Evolutionary conservation across 805 yeast genomes (phyloP).

Genomic region (Jamesozyma spencerorum): DNA sequence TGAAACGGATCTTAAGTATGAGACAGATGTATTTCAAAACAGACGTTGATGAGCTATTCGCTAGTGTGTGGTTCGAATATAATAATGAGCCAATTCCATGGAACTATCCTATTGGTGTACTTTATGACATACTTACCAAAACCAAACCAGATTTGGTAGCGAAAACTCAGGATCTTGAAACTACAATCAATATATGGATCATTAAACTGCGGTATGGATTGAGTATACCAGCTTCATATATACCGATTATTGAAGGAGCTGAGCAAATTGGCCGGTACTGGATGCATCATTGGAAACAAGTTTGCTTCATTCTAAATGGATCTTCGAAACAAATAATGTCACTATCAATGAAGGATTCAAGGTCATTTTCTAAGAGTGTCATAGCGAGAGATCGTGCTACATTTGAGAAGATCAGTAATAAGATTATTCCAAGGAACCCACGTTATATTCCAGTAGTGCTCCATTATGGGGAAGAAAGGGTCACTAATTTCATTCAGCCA

Average conservation of each 20-base stretch:
- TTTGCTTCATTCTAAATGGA: slow-evolving; percentile 66
- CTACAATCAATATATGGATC: slow-evolving; percentile 36
- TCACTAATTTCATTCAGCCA: slow-evolving; percentile 32
- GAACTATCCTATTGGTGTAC: slow-evolving; percentile 68
- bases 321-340: slow-evolving; percentile 75
- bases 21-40: slow-evolving; percentile 31
- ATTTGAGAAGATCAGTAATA: slow-evolving; percentile 19
- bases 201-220: slow-evolving; percentile 34
- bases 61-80: slow-evolving; percentile 57
- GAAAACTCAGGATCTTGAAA: slow-evolving; percentile 2
- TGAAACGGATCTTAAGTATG: slow-evolving; percentile 31
- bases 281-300: slow-evolving; percentile 76
- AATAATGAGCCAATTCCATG: slow-evolving; percentile 60
- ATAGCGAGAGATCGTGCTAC: slow-evolving; percentile 17
- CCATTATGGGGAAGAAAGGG: slow-evolving; percentile 31
- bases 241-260: slow-evolving; percentile 34
- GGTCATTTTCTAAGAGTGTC: slow-evolving; percentile 48
- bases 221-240: slow-evolving; percentile 38
- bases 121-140: slow-evolving; percentile 39
- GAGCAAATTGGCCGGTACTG: slow-evolving; percentile 38
- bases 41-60: slow-evolving; percentile 17
- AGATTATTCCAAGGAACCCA: slow-evolving; percentile 11
- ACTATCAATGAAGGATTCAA: slow-evolving; percentile 54
- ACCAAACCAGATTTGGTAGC: background rate
- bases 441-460: slow-evolving; percentile 13